A percentile compares a stretch with the other conserved stretches of the same genome.
These are phyloP conservation scores for Pleomassaria siparia DNA, from an alignment of 2,329 filamentous ascomycete species.

Conservation along the genomic window DNA sequence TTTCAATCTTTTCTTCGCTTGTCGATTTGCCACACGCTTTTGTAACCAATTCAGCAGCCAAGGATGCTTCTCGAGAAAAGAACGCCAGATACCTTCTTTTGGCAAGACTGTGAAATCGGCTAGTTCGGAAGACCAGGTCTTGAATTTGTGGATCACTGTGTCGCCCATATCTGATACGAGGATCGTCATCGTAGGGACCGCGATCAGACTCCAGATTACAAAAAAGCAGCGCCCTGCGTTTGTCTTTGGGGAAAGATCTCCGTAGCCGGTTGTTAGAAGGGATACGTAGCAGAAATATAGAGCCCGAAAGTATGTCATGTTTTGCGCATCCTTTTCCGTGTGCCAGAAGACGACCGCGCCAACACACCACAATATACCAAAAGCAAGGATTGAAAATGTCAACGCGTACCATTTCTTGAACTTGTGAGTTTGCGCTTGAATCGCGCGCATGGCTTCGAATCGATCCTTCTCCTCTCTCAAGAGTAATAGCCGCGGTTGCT, in stretches of 20 bases:
- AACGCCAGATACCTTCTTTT: constrained; percentile 58
- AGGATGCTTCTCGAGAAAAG: constrained; percentile 53
- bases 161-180: constrained; percentile 65
- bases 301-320: constrained; percentile 73
- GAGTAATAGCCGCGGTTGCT: constrained; percentile 54
- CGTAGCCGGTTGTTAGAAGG: constrained; percentile 84
- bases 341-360: constrained; percentile 76
- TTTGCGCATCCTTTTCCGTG: constrained; percentile 56
- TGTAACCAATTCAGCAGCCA: constrained; percentile 42
- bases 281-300: constrained; percentile 87
- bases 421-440: constrained; percentile 66
- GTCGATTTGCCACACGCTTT: constrained; percentile 38
- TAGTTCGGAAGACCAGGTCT: constrained; percentile 60
- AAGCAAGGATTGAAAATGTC: constrained; percentile 65
- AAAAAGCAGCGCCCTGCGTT: constrained; percentile 83
- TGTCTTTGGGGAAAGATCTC: constrained; percentile 74
- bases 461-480: constrained; percentile 64
- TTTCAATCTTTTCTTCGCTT: constrained; percentile 45
- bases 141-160: constrained; percentile 71
- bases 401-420: constrained; percentile 77
- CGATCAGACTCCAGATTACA: constrained; percentile 87
- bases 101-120: constrained; percentile 69
- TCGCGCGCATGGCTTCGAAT: constrained; percentile 78
- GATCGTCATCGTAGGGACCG: constrained; percentile 84
- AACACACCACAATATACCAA: constrained; percentile 75